Evolutionary conservation across 345 rosid species (phyloP).

Genomic region (Triadica sebifera): DNA sequence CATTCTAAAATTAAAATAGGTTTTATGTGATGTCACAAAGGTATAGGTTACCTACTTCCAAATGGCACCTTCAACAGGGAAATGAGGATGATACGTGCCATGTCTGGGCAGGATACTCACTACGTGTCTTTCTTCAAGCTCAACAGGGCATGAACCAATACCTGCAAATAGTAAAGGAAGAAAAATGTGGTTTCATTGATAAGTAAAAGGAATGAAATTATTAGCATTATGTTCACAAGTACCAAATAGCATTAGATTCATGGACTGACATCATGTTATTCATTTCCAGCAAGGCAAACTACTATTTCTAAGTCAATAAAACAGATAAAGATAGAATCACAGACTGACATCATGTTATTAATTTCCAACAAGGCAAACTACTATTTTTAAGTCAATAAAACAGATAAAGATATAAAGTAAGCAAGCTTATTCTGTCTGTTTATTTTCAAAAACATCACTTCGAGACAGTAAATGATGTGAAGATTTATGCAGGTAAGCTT

Average conservation of each 20-base stretch:
- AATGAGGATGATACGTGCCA: constrained; percentile 22
- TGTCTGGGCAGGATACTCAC: constrained; percentile 19
- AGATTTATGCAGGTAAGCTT: not conserved
- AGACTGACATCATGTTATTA: not conserved
- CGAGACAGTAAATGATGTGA: not conserved
- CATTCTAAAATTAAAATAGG: not conserved
- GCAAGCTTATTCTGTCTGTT: not conserved
- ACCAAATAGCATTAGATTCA: not conserved
- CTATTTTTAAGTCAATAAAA: not conserved
- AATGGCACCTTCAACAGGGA: constrained; percentile 42
- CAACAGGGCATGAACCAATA: constrained; percentile 18
- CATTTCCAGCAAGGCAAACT: not conserved
- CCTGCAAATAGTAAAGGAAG: constrained; percentile 30
- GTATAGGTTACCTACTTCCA: constrained; percentile 52
- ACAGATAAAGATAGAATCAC: not conserved
- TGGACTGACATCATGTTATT: not conserved
- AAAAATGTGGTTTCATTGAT: not conserved
- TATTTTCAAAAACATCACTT: not conserved
- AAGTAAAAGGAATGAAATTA: not conserved
- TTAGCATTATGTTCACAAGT: not conserved
- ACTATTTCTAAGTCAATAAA: not conserved
- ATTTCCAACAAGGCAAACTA: not conserved
- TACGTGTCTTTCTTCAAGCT: constrained; percentile 25
- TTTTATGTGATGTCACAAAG: not conserved
- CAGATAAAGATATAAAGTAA: not conserved